Base-by-base conservation (phyloP, 371 early-diverging fungal species). In the Apophysomyces trapeziformis region DNA sequence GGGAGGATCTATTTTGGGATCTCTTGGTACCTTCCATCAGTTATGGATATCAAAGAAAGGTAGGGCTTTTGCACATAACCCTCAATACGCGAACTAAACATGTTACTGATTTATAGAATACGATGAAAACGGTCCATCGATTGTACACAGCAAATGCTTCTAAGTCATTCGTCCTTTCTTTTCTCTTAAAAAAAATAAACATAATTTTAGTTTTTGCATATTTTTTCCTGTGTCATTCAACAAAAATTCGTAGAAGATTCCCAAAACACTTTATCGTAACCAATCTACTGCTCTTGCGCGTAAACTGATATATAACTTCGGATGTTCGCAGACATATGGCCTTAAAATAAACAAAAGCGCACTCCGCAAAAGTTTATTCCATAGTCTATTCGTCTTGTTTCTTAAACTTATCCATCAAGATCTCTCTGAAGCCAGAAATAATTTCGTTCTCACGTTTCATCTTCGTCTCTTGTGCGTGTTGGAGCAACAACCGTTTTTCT, bases 1-100 rank as follows among this genome's bases (percentile, higher is more conserved):
- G 41, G 99, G 99, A 57, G 98, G 98, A 3, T 98, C 98, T 2
- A 95, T 98, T 61, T 79, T 99, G 50, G 92, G 96, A 0, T 96
- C 97, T 1, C 73, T 97, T 64, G 95, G 95, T 61, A 95, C 95
- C 0, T 99, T 99, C 85, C 96, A 97, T 72, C 97, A 96, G 78
- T 84, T 99, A 63, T 98, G 98, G 98, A 90, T 99, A 14, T 93
- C 96, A 35, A 92, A 92, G 73, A 85, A 92, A 50, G 54, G 54
- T 50, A 21, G 9, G 57, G n/a, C 0, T 9, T 45, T 45, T 6
- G 46, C 32, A 26, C 32, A 3, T 26, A 26, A 26, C 32, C 32
- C 3, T 26, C 32, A 26, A 3, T 26, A 26, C 32, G 32, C 3
- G 32, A 26, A 26, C 32, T 26, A 26, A 26, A 26, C 3, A 26